These are phyloP conservation scores for Orbilia oligospora DNA, from an alignment of 2,329 filamentous ascomycete species.

Conservation along the genomic window DNA sequence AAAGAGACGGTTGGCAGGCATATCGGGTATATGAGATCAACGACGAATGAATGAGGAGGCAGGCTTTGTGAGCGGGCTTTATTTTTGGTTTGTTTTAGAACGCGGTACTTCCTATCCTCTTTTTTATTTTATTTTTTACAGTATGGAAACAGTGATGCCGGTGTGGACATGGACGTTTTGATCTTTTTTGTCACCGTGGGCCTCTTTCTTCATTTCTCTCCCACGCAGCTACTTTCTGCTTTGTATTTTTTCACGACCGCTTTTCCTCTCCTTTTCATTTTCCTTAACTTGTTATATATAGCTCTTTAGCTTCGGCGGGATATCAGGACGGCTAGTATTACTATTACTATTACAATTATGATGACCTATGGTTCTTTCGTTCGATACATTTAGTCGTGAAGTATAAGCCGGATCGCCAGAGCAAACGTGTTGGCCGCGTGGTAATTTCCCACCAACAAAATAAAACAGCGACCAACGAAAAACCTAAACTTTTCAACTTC, in stretches of 20 bases:
- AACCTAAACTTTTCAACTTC: background rate
- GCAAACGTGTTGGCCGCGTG: conserved; percentile 14
- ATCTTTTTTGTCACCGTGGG: background rate
- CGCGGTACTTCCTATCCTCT: background rate
- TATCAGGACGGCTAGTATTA: conserved; percentile 18
- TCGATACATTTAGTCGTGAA: background rate
- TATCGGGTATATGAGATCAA: conserved; percentile 15
- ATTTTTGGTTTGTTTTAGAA: conserved; percentile 12
- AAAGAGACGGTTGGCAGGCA: background rate
- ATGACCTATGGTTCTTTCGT: background rate
- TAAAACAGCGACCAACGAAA: conserved; percentile 11
- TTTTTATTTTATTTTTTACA: conserved; percentile 25
- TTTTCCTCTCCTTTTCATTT: conserved; percentile 5
- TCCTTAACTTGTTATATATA: conserved; percentile 26
- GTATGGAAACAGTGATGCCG: conserved; percentile 25
- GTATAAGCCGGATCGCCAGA: background rate
- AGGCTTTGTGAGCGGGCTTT: background rate
- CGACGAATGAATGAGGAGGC: background rate
- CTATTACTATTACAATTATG: conserved; percentile 20
- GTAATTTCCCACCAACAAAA: conserved; percentile 6
- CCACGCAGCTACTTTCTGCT: background rate
- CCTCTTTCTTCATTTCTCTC: background rate
- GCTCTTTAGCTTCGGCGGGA: conserved; percentile 18
- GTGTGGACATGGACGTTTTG: conserved; percentile 1
- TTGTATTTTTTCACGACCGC: conserved; percentile 3